These are phyloP conservation scores for Theileria luwenshuni DNA, from an alignment of 169 alveolate species.

Conservation along the genomic window DNA sequence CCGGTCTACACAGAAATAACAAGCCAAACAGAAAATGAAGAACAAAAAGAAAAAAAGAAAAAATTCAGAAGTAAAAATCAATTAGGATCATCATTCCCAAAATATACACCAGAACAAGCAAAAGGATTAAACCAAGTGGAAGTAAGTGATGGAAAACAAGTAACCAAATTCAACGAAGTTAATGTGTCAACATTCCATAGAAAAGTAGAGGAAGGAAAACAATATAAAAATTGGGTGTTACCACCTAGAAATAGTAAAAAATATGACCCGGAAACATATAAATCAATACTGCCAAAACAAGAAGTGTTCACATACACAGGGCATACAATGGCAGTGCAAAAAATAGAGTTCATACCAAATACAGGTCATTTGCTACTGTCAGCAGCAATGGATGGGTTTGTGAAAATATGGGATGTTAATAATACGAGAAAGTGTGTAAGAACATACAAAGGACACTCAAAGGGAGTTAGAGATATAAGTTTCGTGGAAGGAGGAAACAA, in stretches of 20 bases:
- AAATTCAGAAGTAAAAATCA: constrained; percentile 3
- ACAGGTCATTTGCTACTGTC: constrained; percentile 93
- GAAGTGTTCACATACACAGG: constrained; percentile 90
- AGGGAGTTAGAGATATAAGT: constrained; percentile 92
- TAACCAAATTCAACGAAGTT: constrained; percentile 38
- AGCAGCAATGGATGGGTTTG: constrained; percentile 90
- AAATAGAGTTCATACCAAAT: constrained; percentile 90
- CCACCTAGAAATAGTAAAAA: constrained; percentile 37
- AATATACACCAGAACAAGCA: constrained; percentile 45
- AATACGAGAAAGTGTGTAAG: constrained; percentile 88
- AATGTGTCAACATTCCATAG: constrained; percentile 59
- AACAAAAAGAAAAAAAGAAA: constrained; percentile 1
- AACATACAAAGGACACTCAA: constrained; percentile 93
- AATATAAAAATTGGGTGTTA: constrained; percentile 33
- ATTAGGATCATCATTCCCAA: constrained; percentile 1
- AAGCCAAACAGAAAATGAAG: neutral
- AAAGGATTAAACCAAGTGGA: constrained; percentile 44
- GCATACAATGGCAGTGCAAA: constrained; percentile 92
- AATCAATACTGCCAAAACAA: constrained; percentile 86
- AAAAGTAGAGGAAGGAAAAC: constrained; percentile 31
- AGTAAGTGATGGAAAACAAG: constrained; percentile 50
- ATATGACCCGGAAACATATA: constrained; percentile 33
- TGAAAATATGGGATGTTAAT: constrained; percentile 93
- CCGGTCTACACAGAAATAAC: constrained; percentile 29
- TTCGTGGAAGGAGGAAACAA: constrained; percentile 87